Evolutionary conservation across 306 rosid genomes (phyloP), one percentile per base, ranked within the genome.

Genomic region (Corylus heterophylla): DNA sequence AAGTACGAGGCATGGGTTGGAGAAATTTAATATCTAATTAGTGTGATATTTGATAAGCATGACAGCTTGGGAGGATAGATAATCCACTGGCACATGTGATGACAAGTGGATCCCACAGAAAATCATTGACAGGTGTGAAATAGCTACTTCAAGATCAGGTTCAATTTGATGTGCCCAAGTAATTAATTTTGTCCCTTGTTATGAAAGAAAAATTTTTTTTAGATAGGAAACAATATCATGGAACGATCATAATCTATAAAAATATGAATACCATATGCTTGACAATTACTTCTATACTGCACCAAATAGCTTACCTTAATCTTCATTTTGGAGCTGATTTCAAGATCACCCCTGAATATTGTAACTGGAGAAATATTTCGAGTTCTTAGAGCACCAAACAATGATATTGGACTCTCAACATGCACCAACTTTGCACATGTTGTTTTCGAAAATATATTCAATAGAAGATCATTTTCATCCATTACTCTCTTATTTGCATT

Each of bases 341-440:
- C 98, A 71, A 94, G 92, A 86, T 92, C 90, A 49, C 98, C 97
- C 82, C 91, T 89, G 79, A 87, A 94, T 81, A 89, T 69, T 37
- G 98, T 91, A 81, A 87, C 91, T 0, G 89, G 95, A 45, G 89
- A 74, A 82, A 92, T 80, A 75, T 83, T 91, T 58, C 97, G 88
- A 73, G 98, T 91, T 83, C 80, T 84, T 48, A 92, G 88, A 69
- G 97, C 97, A 75, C 98, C 97, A 76, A 83, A 80, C 83, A 94
- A 85, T 52, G 97, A 87, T 75, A 85, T 79, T 37, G 95, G 90
- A 84, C 81, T 86, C 81, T 89, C 95, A 44, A 91, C 92, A 76
- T 86, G 82, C 71, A 83, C 83, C 83, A 92, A 81, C 74, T 84
- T 94, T 13, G 98, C 87, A 54, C 88, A 87, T 7, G 95, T 89